These are phyloP conservation scores for Escovopsis sp. DNA, from an alignment of 2,329 filamentous ascomycete species.

Conservation along the genomic window DNA sequence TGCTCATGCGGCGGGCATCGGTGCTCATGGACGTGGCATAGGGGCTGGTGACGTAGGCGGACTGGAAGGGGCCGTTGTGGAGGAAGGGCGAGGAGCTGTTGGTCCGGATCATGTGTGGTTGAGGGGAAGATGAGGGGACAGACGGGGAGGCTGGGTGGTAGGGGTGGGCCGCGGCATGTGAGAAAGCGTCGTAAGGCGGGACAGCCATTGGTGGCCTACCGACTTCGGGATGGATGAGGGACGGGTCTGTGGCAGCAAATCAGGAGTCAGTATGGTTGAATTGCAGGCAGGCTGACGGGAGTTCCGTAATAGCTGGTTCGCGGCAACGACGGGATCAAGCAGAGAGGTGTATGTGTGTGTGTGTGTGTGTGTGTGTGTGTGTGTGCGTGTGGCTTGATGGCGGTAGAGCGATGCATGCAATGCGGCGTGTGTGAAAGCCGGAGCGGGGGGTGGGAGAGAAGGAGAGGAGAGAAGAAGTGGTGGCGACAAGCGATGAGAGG, in stretches of 20 bases:
- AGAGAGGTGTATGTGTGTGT: not conserved
- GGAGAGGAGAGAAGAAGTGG: not conserved
- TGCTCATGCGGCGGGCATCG: constrained; percentile 46
- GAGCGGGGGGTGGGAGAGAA: not conserved
- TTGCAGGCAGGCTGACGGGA: constrained; percentile 1
- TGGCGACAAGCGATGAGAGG: no score
- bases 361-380: not conserved
- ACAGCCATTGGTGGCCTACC: constrained; percentile 29
- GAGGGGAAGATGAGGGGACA: constrained; percentile 38
- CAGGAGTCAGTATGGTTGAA: constrained; percentile 21
- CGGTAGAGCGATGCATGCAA: not conserved
- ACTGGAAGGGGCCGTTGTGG: constrained; percentile 36
- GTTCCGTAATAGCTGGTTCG: not conserved
- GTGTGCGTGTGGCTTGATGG: not conserved
- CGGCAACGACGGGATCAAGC: no score
- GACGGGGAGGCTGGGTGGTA: constrained; percentile 46
- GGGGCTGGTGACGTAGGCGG: constrained; percentile 37
- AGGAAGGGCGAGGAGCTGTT: constrained; percentile 54
- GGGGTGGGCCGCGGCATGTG: constrained; percentile 28
- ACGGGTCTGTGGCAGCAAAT: constrained; percentile 30
- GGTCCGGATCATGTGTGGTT: constrained; percentile 30
- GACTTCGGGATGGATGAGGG: constrained; percentile 40
- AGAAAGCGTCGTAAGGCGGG: constrained; percentile 31
- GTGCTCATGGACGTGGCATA: constrained; percentile 30
- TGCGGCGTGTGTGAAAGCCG: no score